Conservation (phyloP, 805 yeast genomes). For the Candida odintsovae region DNA sequence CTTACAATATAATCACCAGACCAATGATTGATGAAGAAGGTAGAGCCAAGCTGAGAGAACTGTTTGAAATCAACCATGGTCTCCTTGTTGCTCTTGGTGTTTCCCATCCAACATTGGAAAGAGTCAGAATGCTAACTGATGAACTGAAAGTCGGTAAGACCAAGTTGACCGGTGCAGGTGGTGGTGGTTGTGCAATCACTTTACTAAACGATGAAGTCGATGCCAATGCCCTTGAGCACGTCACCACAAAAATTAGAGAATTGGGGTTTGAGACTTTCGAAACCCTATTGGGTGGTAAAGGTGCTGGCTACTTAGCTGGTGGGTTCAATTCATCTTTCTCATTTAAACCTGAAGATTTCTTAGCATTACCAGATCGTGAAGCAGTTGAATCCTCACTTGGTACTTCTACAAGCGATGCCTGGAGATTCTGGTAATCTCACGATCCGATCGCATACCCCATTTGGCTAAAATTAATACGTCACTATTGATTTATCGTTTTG, state of each 20-base stretch:
- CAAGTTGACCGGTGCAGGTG: slow-evolving; percentile 97
- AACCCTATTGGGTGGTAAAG: slow-evolving; percentile 84
- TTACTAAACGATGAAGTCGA: slow-evolving; percentile 42
- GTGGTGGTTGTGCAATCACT: slow-evolving; percentile 98
- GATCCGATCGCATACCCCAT: background rate
- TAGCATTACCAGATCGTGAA: slow-evolving; percentile 33
- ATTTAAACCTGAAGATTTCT: slow-evolving; percentile 30
- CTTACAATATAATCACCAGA: slow-evolving; percentile 55
- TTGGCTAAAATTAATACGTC: background rate
- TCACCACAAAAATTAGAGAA: slow-evolving; percentile 29
- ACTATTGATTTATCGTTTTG: background rate
- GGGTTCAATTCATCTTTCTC: slow-evolving; percentile 8
- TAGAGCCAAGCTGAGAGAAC: slow-evolving; percentile 42
- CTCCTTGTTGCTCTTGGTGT: slow-evolving; percentile 81
- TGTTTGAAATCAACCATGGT: slow-evolving; percentile 84
- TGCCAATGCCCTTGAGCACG: slow-evolving; percentile 28
- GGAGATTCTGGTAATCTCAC: slow-evolving; percentile 55
- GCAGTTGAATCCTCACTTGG: slow-evolving; percentile 46
- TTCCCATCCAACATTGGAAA: slow-evolving; percentile 86
- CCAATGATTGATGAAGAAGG: slow-evolving; percentile 41
- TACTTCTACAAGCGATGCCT: slow-evolving; percentile 33
- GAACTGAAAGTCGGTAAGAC: slow-evolving; percentile 70
- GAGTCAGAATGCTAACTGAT: slow-evolving; percentile 62
- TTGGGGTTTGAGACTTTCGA: slow-evolving; percentile 69
- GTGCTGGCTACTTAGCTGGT: slow-evolving; percentile 53